Percentiles rank a stretch among this genome's conserved stretches.
phyloP scores from a whole-genome alignment of 306 rosid species.

The Quercus alba region DNA sequence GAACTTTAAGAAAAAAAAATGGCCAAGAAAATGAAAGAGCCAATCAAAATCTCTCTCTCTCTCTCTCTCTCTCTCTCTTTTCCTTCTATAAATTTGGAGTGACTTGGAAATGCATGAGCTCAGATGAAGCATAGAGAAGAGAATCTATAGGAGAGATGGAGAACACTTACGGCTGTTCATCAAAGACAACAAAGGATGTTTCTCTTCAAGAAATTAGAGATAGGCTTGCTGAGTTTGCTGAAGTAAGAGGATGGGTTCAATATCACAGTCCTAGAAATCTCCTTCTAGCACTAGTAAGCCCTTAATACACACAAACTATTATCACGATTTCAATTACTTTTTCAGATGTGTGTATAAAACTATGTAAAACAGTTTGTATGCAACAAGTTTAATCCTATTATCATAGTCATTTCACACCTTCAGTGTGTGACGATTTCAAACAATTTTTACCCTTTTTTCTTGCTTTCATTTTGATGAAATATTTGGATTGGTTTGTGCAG shows the following conservation, averaged over 20 bases:
- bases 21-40: not conserved
- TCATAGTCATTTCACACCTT: too few species aligned
- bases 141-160: constrained; percentile 31
- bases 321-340: not conserved
- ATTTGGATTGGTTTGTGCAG: constrained; percentile 24
- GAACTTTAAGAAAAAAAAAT: not conserved
- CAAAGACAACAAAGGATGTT: constrained; percentile 40
- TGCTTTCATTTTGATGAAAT: not conserved
- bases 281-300: constrained; percentile 68
- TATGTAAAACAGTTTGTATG: too few species aligned
- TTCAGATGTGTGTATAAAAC: too few species aligned
- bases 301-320: not conserved
- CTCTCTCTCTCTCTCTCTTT: constrained; percentile 1
- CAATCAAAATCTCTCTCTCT: not conserved
- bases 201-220: constrained; percentile 69
- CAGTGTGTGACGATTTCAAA: too few species aligned
- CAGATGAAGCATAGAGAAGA: constrained; percentile 2
- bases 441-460: not conserved
- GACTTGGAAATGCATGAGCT: constrained; percentile 15
- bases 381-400: too few species aligned
- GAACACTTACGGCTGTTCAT: constrained; percentile 20
- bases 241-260: constrained; percentile 76
- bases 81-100: constrained; percentile 40
- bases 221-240: constrained; percentile 66
- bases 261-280: constrained; percentile 83